phyloP scores from a whole-genome alignment of 2,329 filamentous ascomycete genomes.

The Gremmenia infestans region DNA sequence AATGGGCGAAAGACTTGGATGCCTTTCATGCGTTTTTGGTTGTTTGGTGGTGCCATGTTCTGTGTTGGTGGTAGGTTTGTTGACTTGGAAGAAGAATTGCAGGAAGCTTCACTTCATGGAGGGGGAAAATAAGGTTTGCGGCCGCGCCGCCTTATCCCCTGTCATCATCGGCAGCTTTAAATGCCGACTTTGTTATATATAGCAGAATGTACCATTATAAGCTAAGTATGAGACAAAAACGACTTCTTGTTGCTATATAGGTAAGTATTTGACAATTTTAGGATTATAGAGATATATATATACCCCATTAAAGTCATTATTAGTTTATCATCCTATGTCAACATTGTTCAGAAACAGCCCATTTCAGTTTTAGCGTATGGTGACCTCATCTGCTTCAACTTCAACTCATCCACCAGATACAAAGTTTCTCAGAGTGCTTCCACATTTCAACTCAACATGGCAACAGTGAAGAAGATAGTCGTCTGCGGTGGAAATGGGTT shows the following conservation, averaged over 20 bases:
- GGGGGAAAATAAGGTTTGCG: neutral
- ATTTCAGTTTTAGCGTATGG: too few species aligned
- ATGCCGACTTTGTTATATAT: neutral
- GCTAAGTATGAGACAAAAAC: neutral
- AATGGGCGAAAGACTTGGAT: constrained; percentile 60
- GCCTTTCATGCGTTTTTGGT: constrained; percentile 59
- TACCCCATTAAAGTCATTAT: too few species aligned
- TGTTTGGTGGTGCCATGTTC: constrained; percentile 55
- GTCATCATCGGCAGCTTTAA: neutral
- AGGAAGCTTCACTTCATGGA: neutral
- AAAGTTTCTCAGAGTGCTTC: neutral
- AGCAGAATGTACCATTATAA: too few species aligned
- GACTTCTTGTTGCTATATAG: too few species aligned
- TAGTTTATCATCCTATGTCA: too few species aligned
- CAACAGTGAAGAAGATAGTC: constrained; percentile 65
- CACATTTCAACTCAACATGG: constrained; percentile 5
- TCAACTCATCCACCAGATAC: neutral
- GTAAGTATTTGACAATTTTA: too few species aligned
- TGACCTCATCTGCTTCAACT: too few species aligned
- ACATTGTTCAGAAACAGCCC: too few species aligned
- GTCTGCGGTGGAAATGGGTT: constrained; percentile 95
- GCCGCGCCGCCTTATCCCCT: neutral
- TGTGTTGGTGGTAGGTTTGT: constrained; percentile 3
- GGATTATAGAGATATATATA: too few species aligned
- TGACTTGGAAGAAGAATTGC: neutral